Conservation (phyloP, 345 rosid genomes). For the Ricinus communis region DNA sequence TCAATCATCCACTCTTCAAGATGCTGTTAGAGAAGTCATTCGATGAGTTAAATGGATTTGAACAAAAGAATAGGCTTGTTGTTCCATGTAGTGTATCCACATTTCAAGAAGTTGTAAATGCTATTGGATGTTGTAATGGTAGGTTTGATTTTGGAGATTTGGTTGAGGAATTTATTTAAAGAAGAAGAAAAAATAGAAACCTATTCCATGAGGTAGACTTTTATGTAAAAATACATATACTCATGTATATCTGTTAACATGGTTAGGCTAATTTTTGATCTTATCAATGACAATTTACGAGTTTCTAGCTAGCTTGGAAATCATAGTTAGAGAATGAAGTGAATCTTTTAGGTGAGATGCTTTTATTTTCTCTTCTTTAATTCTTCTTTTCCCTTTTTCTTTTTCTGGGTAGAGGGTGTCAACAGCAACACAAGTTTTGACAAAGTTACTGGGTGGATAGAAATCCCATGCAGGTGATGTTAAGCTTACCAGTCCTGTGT, state of each 20-base stretch:
- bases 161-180: conserved; percentile 67
- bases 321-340: background rate
- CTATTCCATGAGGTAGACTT: background rate
- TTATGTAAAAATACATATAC: too few species aligned
- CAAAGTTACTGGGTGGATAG: background rate
- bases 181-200: background rate
- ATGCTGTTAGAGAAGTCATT: conserved; percentile 80
- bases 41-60: conserved; percentile 51
- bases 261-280: too few species aligned
- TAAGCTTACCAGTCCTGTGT: too few species aligned
- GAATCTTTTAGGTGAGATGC: too few species aligned
- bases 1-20: conserved; percentile 76
- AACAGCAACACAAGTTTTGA: background rate
- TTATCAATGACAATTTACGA: too few species aligned
- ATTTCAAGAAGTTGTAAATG: conserved; percentile 66
- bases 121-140: conserved; percentile 63
- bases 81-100: conserved; percentile 75
- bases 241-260: too few species aligned
- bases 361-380: background rate
- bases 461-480: background rate
- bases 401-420: background rate
- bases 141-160: conserved; percentile 68
- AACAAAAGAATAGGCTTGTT: conserved; percentile 53
- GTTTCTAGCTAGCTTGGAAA: background rate
- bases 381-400: too few species aligned